Percentiles rank a stretch among this genome's conserved stretches.
Conservation (phyloP, 176 grass and related monocot species). For the Chloris gayana region DNA sequence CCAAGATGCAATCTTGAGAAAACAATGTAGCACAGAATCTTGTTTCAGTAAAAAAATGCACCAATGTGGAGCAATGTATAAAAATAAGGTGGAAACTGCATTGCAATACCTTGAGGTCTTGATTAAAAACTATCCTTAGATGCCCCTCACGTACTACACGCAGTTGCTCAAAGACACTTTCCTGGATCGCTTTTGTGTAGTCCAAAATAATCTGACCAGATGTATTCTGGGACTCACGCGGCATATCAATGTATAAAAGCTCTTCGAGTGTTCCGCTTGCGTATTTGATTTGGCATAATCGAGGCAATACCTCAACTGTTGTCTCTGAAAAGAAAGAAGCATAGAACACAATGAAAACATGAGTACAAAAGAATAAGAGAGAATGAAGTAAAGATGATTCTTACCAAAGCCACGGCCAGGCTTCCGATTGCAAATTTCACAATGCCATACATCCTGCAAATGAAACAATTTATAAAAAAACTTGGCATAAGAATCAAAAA, state of each 20-base stretch:
- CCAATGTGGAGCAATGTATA: constrained; percentile 3
- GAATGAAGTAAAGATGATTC: constrained; percentile 32
- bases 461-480: not conserved
- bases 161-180: constrained; percentile 97
- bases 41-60: constrained; percentile 25
- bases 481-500: constrained; percentile 5
- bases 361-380: not conserved
- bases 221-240: constrained; percentile 80
- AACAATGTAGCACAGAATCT: constrained; percentile 11
- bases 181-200: constrained; percentile 95
- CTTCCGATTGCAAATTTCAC: constrained; percentile 95
- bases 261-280: constrained; percentile 95
- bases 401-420: constrained; percentile 99
- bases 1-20: constrained; percentile 91
- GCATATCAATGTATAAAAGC: constrained; percentile 96
- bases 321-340: constrained; percentile 65
- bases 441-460: constrained; percentile 96
- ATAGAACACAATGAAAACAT: constrained; percentile 21
- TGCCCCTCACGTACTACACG: constrained; percentile 96
- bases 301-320: constrained; percentile 91
- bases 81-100: constrained; percentile 2
- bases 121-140: constrained; percentile 97
- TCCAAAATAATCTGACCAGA: constrained; percentile 95
- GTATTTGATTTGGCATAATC: constrained; percentile 98
- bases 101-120: constrained; percentile 84